Evolutionary conservation across 306 rosid genomes (phyloP), one percentile per base, ranked within the genome.

Genomic region (Lupinus albus): DNA sequence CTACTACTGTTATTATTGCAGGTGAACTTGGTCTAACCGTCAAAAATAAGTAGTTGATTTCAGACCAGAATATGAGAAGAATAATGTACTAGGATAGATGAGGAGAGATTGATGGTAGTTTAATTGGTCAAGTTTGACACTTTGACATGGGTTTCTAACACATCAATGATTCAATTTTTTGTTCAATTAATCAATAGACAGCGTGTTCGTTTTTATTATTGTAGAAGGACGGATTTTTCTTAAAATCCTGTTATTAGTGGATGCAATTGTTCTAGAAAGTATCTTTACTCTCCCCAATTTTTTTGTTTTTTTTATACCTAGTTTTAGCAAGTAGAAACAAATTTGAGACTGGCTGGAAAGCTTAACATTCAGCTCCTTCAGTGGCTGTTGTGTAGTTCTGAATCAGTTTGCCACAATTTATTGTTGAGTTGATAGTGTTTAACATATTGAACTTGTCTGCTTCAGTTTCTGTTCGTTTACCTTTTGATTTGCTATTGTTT

Each of bases 1-100:
- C 97, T 0, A 88, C 96, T 1, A 88, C 97, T 11, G 89, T 91
- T 30, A 91, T 91, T 58, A 84, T 91, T 38, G 97, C 97, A 18
- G 89, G 91, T 25, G 94, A 91, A 70, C 84, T 88, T 15, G 97
- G 97, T 3, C 46, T 88, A 11, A 83, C 80, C 3, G 89, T 91
- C 64, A 82, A 86, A 77, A 55, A 83, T 42, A 91, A 86, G 78
- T 80, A 78, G 77, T 45, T 28, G 13, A 30, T 8, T 76, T 20
- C 0, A 0, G 30, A 21, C 3, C 46, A 1, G 32, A 20, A 13
- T 1, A 13, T n/a, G 53, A 28, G 36, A 41, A 78, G 47, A 39
- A 68, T 6, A 64, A 79, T 51, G 73, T 63, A n/a, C n/a, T n/a
- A 33, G 58, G 63, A 21, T 18, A 30, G 9, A 14, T 3, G 46